Evolutionary conservation across 805 yeast species (phyloP), one percentile per base, ranked within the genome.

Genomic region (Kodamaea kakaduensis): DNA sequence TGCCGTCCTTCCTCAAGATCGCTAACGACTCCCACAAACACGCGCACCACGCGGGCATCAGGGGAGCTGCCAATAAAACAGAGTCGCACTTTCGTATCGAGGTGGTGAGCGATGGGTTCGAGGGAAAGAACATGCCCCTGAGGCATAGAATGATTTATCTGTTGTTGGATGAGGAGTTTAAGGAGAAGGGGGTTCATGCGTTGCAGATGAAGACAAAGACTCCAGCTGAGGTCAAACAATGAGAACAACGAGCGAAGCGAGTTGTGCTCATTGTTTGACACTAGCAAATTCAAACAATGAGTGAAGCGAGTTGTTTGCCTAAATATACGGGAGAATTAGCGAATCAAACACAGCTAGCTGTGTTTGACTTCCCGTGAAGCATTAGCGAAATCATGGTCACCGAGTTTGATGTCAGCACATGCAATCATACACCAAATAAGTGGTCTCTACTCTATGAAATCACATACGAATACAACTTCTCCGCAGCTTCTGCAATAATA

Each of bases 11-110:
- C 45, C 67, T 75, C 45, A 70, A 64, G 20, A 70, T 90, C 5
- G 66, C 64, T 39, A 90, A 90, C 55, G 97, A 90, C 58, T 85
- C 96, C 5, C 78, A 77, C 58, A 84, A 84, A 54, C 97, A 90
- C 58, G 77, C 88, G 2, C 89, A 85, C 45, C 97, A 90, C 57
- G 81, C 78, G 39, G 88, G 94, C 2, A 72, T 86, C 64, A 71
- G 78, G 35, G 87, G 81, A 3, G 86, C 89, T 6, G 46, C 70
- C 2, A 87, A 87, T 57, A 68, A 64, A 10, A 69, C 73, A 2
- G 97, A 90, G 58, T 81, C 94, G 0, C 97, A 90, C 56, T 87
- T 89, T 59, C 61, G 86, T 37, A 58, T 90, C 23, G 80, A 77
- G 31, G 69, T 89, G 4, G 84, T 86, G 7, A 80, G 89, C 47